Percentiles rank a stretch among this genome's conserved stretches.
Evolutionary conservation across 2,329 filamentous ascomycete genomes (phyloP).

Genomic region (Corinectria fuckeliana): DNA sequence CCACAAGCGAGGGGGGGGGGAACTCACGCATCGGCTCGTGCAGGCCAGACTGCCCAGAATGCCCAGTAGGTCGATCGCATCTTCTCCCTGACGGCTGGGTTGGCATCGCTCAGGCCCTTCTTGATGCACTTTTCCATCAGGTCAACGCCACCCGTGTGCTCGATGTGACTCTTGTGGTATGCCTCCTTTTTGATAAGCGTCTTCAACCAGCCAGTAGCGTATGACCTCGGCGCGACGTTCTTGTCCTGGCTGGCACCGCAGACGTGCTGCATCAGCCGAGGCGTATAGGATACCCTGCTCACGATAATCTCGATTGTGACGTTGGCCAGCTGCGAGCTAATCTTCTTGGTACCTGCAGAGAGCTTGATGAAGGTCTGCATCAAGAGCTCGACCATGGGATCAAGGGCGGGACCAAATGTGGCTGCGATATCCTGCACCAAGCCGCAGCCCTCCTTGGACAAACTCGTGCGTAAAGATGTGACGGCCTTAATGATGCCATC

Average conservation of each 20-base stretch:
- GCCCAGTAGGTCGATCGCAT: constrained; percentile 88
- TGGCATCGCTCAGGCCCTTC: constrained; percentile 87
- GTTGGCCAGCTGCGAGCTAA: constrained; percentile 84
- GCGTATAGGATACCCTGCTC: constrained; percentile 78
- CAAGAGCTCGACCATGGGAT: constrained; percentile 87
- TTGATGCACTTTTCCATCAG: constrained; percentile 86
- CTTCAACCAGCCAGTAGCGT: constrained; percentile 81
- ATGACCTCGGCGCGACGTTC: constrained; percentile 85
- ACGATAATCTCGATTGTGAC: constrained; percentile 81
- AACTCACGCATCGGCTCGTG: constrained; percentile 73
- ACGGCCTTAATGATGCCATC: constrained; percentile 90
- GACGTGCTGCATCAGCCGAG: constrained; percentile 84
- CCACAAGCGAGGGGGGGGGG: background rate
- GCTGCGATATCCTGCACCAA: constrained; percentile 85
- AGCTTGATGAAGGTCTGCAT: constrained; percentile 91
- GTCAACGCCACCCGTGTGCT: constrained; percentile 84
- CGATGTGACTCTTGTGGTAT: constrained; percentile 80
- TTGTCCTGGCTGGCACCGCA: constrained; percentile 87
- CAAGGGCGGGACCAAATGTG: constrained; percentile 77
- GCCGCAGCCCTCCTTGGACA: constrained; percentile 85
- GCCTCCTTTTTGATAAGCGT: constrained; percentile 80
- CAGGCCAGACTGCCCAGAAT: constrained; percentile 79
- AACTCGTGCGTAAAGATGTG: constrained; percentile 84
- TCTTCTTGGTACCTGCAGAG: constrained; percentile 89
- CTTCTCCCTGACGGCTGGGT: constrained; percentile 86